A percentile compares a stretch with the other conserved stretches of the same genome.
Conservation (phyloP, 2,329 filamentous ascomycete species). For the Graphilbum sp. region DNA sequence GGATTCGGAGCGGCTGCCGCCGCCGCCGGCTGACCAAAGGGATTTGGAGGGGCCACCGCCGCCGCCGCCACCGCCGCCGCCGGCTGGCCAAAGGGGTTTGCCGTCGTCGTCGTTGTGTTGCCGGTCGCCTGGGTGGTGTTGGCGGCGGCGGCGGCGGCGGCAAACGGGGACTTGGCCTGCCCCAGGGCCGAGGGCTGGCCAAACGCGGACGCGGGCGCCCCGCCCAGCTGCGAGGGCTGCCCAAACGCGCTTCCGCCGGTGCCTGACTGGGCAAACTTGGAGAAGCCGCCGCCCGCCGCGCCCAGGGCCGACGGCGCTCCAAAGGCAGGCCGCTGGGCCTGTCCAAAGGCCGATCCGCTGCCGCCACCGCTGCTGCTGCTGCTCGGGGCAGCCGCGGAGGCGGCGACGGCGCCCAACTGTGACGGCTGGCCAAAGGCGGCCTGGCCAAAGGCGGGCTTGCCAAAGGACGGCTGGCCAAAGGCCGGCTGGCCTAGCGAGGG, state of each 20-base stretch:
- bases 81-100: no score
- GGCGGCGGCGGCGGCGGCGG: slow-evolving; percentile 2
- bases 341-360: slow-evolving; percentile 13
- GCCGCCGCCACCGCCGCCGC: no score
- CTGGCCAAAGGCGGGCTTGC: slow-evolving; percentile 11
- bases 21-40: no score
- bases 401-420: no score
- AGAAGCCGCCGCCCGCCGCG: slow-evolving; percentile 9
- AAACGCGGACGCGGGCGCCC: slow-evolving; percentile 8
- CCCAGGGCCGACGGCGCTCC: slow-evolving; percentile 16
- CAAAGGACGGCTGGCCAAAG: slow-evolving; percentile 5
- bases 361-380: slow-evolving; percentile 8
- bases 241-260: slow-evolving; percentile 8
- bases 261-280: slow-evolving; percentile 14
- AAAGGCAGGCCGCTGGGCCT: slow-evolving; percentile 12
- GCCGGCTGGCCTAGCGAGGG: slow-evolving; percentile 14
- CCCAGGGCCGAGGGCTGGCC: slow-evolving; percentile 16
- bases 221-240: slow-evolving; percentile 16
- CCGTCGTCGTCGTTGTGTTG: not conserved
- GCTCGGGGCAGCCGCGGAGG: no score
- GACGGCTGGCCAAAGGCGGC: slow-evolving; percentile 22
- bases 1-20: slow-evolving; percentile 1
- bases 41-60: no score
- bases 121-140: no score
- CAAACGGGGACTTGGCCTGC: slow-evolving; percentile 17